phyloP scores from a whole-genome alignment of 805 yeast species.

The Phaffomyces antillensis region DNA sequence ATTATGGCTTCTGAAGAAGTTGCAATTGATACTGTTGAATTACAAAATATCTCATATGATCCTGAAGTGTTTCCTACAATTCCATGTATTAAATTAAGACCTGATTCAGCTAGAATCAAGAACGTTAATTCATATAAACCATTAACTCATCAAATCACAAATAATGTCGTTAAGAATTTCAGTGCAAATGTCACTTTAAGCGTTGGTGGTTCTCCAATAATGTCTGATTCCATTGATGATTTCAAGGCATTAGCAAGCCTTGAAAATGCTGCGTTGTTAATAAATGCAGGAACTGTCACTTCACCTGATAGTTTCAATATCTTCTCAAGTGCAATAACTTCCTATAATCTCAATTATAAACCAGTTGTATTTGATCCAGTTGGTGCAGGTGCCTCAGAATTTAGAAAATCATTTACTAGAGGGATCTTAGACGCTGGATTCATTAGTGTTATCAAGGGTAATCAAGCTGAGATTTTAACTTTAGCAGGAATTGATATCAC shows the following conservation, averaged over 20 bases:
- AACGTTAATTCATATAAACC: conserved; percentile 36
- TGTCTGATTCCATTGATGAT: conserved; percentile 71
- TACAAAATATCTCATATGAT: not conserved
- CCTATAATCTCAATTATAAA: conserved; percentile 47
- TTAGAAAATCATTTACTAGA: conserved; percentile 43
- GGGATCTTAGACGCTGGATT: conserved; percentile 49
- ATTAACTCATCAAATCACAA: conserved; percentile 81
- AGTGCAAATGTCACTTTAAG: conserved; percentile 85
- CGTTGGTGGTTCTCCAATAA: conserved; percentile 79
- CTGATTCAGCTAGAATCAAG: conserved; percentile 10
- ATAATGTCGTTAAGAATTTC: conserved; percentile 80
- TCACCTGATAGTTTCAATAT: conserved; percentile 13
- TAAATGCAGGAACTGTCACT: conserved; percentile 68
- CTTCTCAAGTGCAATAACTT: conserved; percentile 44
- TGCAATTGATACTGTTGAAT: conserved; percentile 37
- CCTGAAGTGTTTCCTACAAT: no score
- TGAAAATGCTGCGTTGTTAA: conserved; percentile 48
- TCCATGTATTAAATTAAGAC: not conserved
- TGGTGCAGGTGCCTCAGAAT: conserved; percentile 78
- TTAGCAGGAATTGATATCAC: conserved; percentile 40
- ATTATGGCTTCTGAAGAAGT: conserved; percentile 63
- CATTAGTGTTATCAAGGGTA: conserved; percentile 72
- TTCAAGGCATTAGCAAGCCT: conserved; percentile 55
- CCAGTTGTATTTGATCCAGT: conserved; percentile 86
- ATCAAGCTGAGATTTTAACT: conserved; percentile 68